These are phyloP conservation scores for Auxenochlorella protothecoides DNA, from an alignment of 139 green algal genomes.

Conservation along the genomic window DNA sequence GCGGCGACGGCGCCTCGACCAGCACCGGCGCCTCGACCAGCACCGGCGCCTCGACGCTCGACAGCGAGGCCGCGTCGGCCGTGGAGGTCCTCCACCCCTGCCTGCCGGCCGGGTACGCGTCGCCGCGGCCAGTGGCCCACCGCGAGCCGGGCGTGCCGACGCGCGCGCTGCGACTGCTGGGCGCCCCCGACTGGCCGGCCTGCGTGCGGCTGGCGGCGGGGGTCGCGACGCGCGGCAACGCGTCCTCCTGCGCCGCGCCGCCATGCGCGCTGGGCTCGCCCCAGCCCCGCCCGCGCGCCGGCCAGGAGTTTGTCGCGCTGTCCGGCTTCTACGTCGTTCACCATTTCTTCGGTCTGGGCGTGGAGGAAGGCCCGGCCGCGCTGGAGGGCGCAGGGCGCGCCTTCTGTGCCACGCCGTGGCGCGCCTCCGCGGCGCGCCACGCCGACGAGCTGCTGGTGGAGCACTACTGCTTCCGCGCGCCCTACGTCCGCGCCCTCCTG, in stretches of 20 bases:
- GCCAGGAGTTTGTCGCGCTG: conserved; percentile 37
- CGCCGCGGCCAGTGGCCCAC: no score
- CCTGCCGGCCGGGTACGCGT: conserved; percentile 49
- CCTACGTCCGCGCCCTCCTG: conserved; percentile 61
- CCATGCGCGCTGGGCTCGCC: conserved; percentile 36
- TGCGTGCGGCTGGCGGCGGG: conserved; percentile 34
- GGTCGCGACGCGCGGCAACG: conserved; percentile 27
- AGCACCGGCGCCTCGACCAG: not conserved
- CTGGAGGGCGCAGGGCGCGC: conserved; percentile 18
- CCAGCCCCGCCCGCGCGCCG: conserved; percentile 19
- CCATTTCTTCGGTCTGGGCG: conserved; percentile 49
- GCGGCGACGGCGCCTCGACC: not conserved
- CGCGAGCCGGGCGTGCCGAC: no score
- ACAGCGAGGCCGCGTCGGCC: no score
- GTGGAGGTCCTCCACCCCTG: conserved; percentile 30
- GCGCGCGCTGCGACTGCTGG: no score
- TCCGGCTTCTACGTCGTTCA: conserved; percentile 74
- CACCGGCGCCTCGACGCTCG: no score
- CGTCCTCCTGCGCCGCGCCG: conserved; percentile 11
- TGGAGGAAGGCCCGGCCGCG: conserved; percentile 11
- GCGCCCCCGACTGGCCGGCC: conserved; percentile 27
- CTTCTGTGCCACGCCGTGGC: conserved; percentile 41
- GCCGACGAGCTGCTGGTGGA: conserved; percentile 50
- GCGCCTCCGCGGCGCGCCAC: conserved; percentile 8
- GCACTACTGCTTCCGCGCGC: conserved; percentile 70